These are phyloP conservation scores for Fragaria nilgerrensis DNA, from an alignment of 306 rosid species.

Conservation along the genomic window DNA sequence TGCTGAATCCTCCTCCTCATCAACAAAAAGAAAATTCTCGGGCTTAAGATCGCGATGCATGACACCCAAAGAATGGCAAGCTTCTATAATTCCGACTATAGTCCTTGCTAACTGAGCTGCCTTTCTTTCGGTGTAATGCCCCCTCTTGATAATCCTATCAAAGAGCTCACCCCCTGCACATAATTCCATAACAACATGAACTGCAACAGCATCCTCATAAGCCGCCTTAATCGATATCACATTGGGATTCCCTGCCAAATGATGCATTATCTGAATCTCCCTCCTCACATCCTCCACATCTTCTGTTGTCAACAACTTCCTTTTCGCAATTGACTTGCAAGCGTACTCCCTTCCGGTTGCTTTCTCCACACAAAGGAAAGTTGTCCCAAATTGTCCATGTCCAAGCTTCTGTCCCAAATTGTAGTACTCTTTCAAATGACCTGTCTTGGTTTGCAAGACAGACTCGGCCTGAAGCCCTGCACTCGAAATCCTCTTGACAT, in stretches of 20 bases:
- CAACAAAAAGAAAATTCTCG: conserved; percentile 80
- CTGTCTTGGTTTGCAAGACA: conserved; percentile 60
- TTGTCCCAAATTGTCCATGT: conserved; percentile 81
- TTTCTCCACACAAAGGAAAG: conserved; percentile 69
- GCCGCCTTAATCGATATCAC: conserved; percentile 69
- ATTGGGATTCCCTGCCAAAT: conserved; percentile 57
- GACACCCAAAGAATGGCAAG: conserved; percentile 91
- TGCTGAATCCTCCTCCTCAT: conserved; percentile 69
- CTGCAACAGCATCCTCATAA: conserved; percentile 76
- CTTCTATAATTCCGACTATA: conserved; percentile 70
- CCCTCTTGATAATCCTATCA: conserved; percentile 69
- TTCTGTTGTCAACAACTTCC: conserved; percentile 53
- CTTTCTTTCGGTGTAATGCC: conserved; percentile 73
- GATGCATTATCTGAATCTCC: conserved; percentile 94
- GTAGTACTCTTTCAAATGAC: conserved; percentile 58
- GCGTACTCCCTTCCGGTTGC: conserved; percentile 69
- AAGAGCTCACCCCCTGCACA: conserved; percentile 90
- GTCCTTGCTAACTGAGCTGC: conserved; percentile 75
- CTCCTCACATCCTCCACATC: conserved; percentile 91
- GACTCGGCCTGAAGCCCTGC: conserved; percentile 67
- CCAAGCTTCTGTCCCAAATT: conserved; percentile 71
- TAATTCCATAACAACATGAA: conserved; percentile 87
- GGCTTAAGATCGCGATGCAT: conserved; percentile 99
- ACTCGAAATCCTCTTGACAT: conserved; percentile 48
- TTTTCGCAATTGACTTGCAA: conserved; percentile 80